Evolutionary conservation across 2,329 filamentous ascomycete species (phyloP).

Genomic region (Fusarium odoratissimum): DNA sequence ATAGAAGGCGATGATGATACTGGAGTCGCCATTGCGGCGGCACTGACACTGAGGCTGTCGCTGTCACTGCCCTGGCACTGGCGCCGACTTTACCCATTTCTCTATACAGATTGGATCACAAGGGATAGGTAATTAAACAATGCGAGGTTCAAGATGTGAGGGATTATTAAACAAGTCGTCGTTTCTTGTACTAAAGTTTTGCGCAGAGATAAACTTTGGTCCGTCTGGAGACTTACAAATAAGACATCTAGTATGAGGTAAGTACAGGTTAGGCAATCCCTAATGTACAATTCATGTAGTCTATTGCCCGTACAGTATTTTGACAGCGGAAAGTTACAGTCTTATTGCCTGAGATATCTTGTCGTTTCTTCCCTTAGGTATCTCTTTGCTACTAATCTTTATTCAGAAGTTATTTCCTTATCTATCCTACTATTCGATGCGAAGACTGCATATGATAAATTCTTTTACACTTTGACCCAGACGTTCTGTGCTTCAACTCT

Average conservation of each 20-base stretch:
- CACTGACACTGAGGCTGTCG: slow-evolving; percentile 1
- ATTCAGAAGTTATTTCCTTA: slow-evolving; percentile 68
- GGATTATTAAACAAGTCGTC: slow-evolving; percentile 4
- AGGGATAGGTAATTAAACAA: not conserved
- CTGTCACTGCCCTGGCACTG: not conserved
- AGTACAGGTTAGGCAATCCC: not conserved
- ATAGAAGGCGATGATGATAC: slow-evolving; percentile 12
- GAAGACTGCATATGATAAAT: not conserved
- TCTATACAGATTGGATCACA: not conserved
- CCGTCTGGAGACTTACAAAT: not conserved
- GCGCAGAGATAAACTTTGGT: not conserved
- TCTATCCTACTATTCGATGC: no score
- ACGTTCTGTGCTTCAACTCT: not conserved
- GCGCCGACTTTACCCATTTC: not conserved
- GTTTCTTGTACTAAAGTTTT: not conserved
- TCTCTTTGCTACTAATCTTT: slow-evolving; percentile 90
- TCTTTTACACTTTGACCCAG: not conserved
- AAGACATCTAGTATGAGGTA: not conserved
- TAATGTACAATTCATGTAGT: not conserved
- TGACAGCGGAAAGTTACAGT: not conserved
- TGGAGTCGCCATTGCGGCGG: slow-evolving; percentile 19
- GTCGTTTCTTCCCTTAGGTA: slow-evolving; percentile 44
- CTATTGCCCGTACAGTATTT: not conserved
- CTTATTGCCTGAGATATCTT: not conserved
- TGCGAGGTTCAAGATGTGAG: not conserved